phyloP scores from a whole-genome alignment of 1,284 basidiomycete genomes.

The Thelephora terrestris region DNA sequence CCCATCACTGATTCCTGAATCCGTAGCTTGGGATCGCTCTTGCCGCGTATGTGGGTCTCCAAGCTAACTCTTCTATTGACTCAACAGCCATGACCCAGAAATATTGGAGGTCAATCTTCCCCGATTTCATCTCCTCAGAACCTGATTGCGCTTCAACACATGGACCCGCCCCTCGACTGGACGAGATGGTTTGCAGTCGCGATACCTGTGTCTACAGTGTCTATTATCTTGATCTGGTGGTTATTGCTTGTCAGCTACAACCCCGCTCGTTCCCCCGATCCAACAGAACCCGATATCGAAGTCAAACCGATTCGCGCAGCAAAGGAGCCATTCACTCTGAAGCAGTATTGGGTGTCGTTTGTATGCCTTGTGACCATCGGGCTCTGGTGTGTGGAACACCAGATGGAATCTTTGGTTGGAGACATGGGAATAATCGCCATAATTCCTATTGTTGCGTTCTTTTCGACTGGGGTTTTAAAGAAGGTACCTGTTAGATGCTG shows the following conservation, averaged over 20 bases:
- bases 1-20: constrained; percentile 2
- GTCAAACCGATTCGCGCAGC: constrained; percentile 79
- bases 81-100: constrained; percentile 21
- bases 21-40: constrained; percentile 87
- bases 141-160: constrained; percentile 82
- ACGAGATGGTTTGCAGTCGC: constrained; percentile 91
- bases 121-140: constrained; percentile 97
- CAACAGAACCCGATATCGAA: constrained; percentile 61
- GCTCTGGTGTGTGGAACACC: constrained; percentile 87
- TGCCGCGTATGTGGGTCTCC: constrained; percentile 41
- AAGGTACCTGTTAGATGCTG: constrained; percentile 48
- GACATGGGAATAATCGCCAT: constrained; percentile 99
- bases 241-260: constrained; percentile 80
- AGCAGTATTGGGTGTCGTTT: constrained; percentile 87
- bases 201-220: constrained; percentile 81
- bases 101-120: constrained; percentile 96
- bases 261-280: constrained; percentile 59
- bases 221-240: constrained; percentile 86
- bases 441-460: constrained; percentile 89
- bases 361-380: constrained; percentile 84
- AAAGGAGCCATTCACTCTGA: constrained; percentile 68
- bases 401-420: constrained; percentile 72
- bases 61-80: no score
- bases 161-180: constrained; percentile 89
- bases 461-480: constrained; percentile 87